Evolutionary conservation across 176 grass and related monocot species (phyloP).

Genomic region (Chloris gayana): DNA sequence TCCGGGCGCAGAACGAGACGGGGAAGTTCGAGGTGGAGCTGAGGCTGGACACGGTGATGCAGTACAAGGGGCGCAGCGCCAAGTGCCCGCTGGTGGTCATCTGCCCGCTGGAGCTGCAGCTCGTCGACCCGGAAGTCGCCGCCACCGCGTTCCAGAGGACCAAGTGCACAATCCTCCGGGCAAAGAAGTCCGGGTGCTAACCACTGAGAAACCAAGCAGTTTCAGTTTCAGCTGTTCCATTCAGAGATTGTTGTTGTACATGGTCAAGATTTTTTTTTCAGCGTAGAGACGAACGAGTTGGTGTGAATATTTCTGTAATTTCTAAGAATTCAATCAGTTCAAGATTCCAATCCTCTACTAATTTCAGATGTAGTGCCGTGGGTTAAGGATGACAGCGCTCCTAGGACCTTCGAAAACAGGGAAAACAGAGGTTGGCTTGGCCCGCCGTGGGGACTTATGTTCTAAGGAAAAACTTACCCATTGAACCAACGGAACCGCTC

Average conservation of each 20-base stretch:
- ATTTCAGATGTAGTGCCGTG: neutral
- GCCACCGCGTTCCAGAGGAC: conserved; percentile 55
- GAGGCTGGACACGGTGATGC: conserved; percentile 47
- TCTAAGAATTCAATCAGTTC: neutral
- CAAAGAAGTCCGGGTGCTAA: conserved; percentile 51
- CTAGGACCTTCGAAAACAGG: neutral
- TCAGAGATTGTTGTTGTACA: neutral
- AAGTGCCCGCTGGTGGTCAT: conserved; percentile 37
- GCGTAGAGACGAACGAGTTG: neutral
- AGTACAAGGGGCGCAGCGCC: conserved; percentile 41
- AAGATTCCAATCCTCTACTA: too few species aligned
- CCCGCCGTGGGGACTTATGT: too few species aligned
- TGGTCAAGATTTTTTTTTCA: neutral
- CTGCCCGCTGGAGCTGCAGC: conserved; percentile 52
- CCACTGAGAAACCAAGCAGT: too few species aligned
- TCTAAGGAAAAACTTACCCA: too few species aligned
- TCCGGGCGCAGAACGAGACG: conserved; percentile 24
- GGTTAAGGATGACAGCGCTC: neutral
- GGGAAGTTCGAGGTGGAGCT: conserved; percentile 36
- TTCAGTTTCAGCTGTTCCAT: neutral
- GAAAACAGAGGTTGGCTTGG: neutral
- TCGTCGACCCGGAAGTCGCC: conserved; percentile 52
- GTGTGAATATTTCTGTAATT: neutral
- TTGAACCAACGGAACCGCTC: too few species aligned
- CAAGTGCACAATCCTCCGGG: conserved; percentile 56